A percentile compares a stretch with the other conserved stretches of the same genome.
Evolutionary conservation across 1,284 basidiomycete genomes (phyloP).

Genomic region (Chondrostereum purpureum): DNA sequence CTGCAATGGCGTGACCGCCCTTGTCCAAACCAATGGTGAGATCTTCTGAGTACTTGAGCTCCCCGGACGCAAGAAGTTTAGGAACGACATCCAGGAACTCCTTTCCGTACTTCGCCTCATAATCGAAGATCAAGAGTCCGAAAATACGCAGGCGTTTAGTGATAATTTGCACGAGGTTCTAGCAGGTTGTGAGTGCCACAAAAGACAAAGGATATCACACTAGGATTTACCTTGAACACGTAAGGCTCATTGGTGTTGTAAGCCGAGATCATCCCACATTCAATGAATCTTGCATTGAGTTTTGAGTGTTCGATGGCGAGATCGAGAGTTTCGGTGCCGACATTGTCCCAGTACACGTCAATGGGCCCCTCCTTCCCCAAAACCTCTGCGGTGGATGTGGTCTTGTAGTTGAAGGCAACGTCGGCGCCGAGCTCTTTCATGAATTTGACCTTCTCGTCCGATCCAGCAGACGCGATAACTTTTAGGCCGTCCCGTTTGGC

Average conservation of each 20-base stretch:
- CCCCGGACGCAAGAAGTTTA: constrained; percentile 44
- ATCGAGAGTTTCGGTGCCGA: constrained; percentile 65
- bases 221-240: neutral
- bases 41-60: constrained; percentile 56
- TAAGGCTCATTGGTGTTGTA: neutral
- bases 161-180: constrained; percentile 1
- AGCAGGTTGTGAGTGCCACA: neutral
- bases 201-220: neutral
- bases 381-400: constrained; percentile 38
- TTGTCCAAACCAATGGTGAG: constrained; percentile 43
- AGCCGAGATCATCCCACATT: neutral
- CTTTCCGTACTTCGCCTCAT: neutral
- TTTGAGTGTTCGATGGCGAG: constrained; percentile 33
- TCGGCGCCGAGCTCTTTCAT: constrained; percentile 63
- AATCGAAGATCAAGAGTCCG: neutral
- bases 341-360: constrained; percentile 39
- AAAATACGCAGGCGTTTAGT: neutral
- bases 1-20: constrained; percentile 45
- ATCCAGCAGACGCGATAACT: constrained; percentile 71
- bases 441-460: constrained; percentile 61
- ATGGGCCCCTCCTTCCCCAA: constrained; percentile 37
- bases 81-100: constrained; percentile 30
- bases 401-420: constrained; percentile 74
- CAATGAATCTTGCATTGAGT: neutral
- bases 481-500: constrained; percentile 58